A percentile compares a stretch with the other conserved stretches of the same genome.
phyloP scores from a whole-genome alignment of 768 basidiomycete genomes.

The Lactarius indigo region DNA sequence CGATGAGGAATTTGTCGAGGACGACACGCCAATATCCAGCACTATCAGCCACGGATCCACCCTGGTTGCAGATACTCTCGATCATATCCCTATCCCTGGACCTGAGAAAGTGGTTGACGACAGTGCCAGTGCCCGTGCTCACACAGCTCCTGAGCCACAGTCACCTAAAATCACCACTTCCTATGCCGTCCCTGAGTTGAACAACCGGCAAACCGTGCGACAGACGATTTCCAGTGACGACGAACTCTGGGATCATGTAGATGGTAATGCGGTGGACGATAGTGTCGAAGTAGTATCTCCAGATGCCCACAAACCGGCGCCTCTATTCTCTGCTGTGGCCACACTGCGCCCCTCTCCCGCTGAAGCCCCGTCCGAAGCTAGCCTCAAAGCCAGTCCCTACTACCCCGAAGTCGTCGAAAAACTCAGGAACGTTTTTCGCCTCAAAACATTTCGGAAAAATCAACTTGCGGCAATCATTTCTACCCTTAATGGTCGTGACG shows the following conservation, averaged over 20 bases:
- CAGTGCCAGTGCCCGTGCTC: neutral
- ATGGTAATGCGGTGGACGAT: slow-evolving; percentile 32
- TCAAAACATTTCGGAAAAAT: slow-evolving; percentile 70
- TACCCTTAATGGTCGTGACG: slow-evolving; percentile 75
- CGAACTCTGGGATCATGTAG: slow-evolving; percentile 45
- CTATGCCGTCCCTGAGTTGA: slow-evolving; percentile 3
- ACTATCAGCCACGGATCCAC: slow-evolving; percentile 13
- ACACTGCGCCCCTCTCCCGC: slow-evolving; percentile 7
- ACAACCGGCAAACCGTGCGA: neutral
- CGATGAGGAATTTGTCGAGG: slow-evolving; percentile 2
- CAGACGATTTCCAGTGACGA: slow-evolving; percentile 38
- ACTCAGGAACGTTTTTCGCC: slow-evolving; percentile 56
- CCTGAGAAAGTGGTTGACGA: neutral
- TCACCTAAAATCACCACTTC: neutral
- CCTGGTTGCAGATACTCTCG: slow-evolving; percentile 5
- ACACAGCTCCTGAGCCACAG: neutral
- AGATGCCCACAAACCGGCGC: slow-evolving; percentile 9
- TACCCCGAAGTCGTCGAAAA: slow-evolving; percentile 52
- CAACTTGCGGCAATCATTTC: slow-evolving; percentile 86
- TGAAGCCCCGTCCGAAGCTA: slow-evolving; percentile 8
- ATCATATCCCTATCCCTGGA: neutral
- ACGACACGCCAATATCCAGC: slow-evolving; percentile 2
- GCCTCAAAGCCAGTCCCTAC: slow-evolving; percentile 29
- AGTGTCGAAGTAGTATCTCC: slow-evolving; percentile 19
- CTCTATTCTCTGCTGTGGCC: slow-evolving; percentile 7